Evolutionary conservation across 257 asterid species (phyloP), one percentile per base, ranked within the genome.

Genomic region (Solanum infundibuliforme): DNA sequence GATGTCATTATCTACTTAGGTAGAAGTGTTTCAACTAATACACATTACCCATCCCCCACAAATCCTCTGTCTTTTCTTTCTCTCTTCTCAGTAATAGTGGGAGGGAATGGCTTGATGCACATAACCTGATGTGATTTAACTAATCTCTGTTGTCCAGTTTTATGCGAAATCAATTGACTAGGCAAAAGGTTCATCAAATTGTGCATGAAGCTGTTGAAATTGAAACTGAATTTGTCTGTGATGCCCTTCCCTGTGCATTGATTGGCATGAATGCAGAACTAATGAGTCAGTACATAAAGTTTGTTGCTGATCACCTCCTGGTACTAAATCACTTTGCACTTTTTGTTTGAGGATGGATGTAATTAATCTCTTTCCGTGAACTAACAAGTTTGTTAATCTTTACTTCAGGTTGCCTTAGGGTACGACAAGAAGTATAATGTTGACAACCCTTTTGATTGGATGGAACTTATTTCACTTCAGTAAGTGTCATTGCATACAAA

Each of bases 391-490:
- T 14, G 34, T 36, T 52, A 38, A 74, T 83, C 48, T 58, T 14
- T 16, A 9, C 89, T 89, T 83, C 93, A 95, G 98, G 95, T 91
- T 86, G 90, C 95, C 36, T 88, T 95, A 86, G 98, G 96, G 23
- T 95, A 89, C 86, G 90, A 87, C 55, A 94, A 87, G 91, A 91
- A 66, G 87, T 94, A 93, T 87, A 91, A 93, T 52, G 94, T 89
- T 7, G 94, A 92, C 38, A 94, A 94, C 92, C 98, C 98, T 77
- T 94, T 95, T 20, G 98, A 95, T 52, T 94, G 98, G 98, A 95
- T 95, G 98, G 98, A 95, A 71, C 91, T 91, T 87, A 94, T 95
- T 69, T 94, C 98, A 8, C 90, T 95, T 36, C 96, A 91, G 98
- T 95, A 92, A 94, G 98, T 91, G 72, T 79, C 8, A 27, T 3